Conservation (phyloP, 306 rosid species). For the Erythrophleum fordii region DNA sequence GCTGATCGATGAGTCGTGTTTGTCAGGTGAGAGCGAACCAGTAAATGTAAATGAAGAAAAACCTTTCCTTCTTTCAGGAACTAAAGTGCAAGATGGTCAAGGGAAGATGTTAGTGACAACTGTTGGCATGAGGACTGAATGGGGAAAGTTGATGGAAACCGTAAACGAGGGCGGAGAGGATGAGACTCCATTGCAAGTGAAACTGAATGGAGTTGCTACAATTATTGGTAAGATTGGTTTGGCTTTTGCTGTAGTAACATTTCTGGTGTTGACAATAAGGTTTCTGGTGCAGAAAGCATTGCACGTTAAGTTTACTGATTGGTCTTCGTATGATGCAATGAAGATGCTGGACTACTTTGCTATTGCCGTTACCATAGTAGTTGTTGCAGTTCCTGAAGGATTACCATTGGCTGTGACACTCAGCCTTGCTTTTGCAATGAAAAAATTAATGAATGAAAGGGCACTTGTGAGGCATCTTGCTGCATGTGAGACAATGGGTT, state of each 20-base stretch:
- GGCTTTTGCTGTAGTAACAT: slow-evolving; percentile 78
- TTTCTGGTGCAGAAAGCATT: slow-evolving; percentile 62
- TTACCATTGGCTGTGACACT: slow-evolving; percentile 95
- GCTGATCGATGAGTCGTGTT: slow-evolving; percentile 86
- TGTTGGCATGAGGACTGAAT: slow-evolving; percentile 98
- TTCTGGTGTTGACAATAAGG: slow-evolving; percentile 67
- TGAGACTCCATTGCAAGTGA: slow-evolving; percentile 98
- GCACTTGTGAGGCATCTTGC: slow-evolving; percentile 97
- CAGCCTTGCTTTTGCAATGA: slow-evolving; percentile 99
- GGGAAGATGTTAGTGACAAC: slow-evolving; percentile 90
- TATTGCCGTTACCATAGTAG: slow-evolving; percentile 87
- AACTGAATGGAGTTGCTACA: slow-evolving; percentile 94
- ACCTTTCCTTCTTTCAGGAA: slow-evolving; percentile 93
- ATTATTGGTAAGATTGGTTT: slow-evolving; percentile 94
- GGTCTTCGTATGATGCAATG: slow-evolving; percentile 84
- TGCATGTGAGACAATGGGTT: slow-evolving; percentile 99
- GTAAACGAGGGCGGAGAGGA: slow-evolving; percentile 92
- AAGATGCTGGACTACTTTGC: slow-evolving; percentile 81
- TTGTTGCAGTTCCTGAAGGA: slow-evolving; percentile 99
- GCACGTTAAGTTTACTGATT: slow-evolving; percentile 54
- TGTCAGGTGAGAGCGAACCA: slow-evolving; percentile 98
- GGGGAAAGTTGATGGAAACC: slow-evolving; percentile 99
- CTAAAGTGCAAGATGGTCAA: slow-evolving; percentile 96
- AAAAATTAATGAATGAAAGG: slow-evolving; percentile 77
- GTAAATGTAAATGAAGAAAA: slow-evolving; percentile 55